A percentile compares a stretch with the other conserved stretches of the same genome.
phyloP scores from a whole-genome alignment of 2,329 filamentous ascomycete species.

The Chrysoporthe deuterocubensis region DNA sequence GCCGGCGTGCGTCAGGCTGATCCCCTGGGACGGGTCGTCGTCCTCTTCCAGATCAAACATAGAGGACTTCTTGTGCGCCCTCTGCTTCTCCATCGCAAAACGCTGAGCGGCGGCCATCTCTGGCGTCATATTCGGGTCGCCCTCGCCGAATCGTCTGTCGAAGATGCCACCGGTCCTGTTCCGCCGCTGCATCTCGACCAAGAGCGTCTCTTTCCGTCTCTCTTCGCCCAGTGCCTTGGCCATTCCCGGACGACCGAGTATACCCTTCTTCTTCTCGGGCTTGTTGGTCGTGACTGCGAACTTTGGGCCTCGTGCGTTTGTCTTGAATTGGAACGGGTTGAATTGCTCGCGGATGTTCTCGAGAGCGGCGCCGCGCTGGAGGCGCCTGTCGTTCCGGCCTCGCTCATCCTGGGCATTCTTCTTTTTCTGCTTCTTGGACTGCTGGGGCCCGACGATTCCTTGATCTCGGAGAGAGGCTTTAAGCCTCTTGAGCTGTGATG shows the following conservation, averaged over 20 bases:
- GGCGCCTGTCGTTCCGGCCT: conserved; percentile 70
- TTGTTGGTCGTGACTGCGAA: conserved; percentile 80
- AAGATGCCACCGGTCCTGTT: conserved; percentile 93
- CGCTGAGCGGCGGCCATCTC: conserved; percentile 91
- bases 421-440: conserved; percentile 94
- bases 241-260: conserved; percentile 77
- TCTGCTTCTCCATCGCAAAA: conserved; percentile 86
- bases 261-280: conserved; percentile 59
- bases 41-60: conserved; percentile 92
- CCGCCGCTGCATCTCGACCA: conserved; percentile 86
- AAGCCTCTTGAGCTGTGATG: conserved; percentile 94
- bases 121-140: conserved; percentile 89
- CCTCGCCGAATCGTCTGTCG: conserved; percentile 93
- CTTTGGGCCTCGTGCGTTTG: conserved; percentile 76
- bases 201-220: conserved; percentile 76
- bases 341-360: conserved; percentile 91
- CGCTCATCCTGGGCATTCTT: conserved; percentile 70
- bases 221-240: conserved; percentile 88
- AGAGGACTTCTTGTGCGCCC: conserved; percentile 73
- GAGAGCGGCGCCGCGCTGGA: conserved; percentile 77
- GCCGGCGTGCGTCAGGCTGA: conserved; percentile 81
- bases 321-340: conserved; percentile 96
- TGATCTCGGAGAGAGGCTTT: conserved; percentile 89
- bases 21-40: conserved; percentile 59
- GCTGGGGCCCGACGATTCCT: conserved; percentile 86